Percentiles rank a stretch among this genome's conserved stretches.
Conservation (phyloP, 2,329 filamentous ascomycete species). For the Aschersonia sp. region DNA sequence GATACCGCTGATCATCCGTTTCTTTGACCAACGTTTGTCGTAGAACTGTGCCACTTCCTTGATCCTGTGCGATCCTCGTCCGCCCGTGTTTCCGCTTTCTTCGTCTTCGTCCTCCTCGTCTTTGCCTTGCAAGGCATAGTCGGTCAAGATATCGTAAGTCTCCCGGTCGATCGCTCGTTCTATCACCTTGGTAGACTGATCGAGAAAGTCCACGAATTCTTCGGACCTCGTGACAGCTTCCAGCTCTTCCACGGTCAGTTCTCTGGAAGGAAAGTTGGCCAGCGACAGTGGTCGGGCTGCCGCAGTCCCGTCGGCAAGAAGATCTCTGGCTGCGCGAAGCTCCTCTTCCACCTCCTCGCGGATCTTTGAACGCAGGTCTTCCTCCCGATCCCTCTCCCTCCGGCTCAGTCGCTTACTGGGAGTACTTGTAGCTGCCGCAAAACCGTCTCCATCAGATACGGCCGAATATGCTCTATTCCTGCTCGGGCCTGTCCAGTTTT, state of each 20-base stretch:
- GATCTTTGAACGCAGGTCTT: slow-evolving; percentile 74
- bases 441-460: slow-evolving; percentile 46
- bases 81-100: slow-evolving; percentile 52
- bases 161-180: slow-evolving; percentile 90
- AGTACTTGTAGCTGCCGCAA: slow-evolving; percentile 37
- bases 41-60: slow-evolving; percentile 89
- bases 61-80: slow-evolving; percentile 58
- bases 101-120: slow-evolving; percentile 73
- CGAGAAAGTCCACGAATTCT: slow-evolving; percentile 90
- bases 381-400: slow-evolving; percentile 68
- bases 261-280: slow-evolving; percentile 60
- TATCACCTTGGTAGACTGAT: slow-evolving; percentile 91
- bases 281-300: slow-evolving; percentile 10
- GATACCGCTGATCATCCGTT: slow-evolving; percentile 90
- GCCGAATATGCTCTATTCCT: slow-evolving; percentile 26
- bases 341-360: slow-evolving; percentile 89
- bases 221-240: slow-evolving; percentile 81
- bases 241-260: slow-evolving; percentile 71
- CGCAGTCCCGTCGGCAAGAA: slow-evolving; percentile 30
- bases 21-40: slow-evolving; percentile 91
- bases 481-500: slow-evolving; percentile 49
- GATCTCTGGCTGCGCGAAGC: slow-evolving; percentile 55
- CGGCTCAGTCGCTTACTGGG: slow-evolving; percentile 64
- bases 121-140: slow-evolving; percentile 74
- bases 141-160: slow-evolving; percentile 79